A percentile compares a stretch with the other conserved stretches of the same genome.
phyloP scores from a whole-genome alignment of 176 grass and related monocot species.

The Avena insularis region DNA sequence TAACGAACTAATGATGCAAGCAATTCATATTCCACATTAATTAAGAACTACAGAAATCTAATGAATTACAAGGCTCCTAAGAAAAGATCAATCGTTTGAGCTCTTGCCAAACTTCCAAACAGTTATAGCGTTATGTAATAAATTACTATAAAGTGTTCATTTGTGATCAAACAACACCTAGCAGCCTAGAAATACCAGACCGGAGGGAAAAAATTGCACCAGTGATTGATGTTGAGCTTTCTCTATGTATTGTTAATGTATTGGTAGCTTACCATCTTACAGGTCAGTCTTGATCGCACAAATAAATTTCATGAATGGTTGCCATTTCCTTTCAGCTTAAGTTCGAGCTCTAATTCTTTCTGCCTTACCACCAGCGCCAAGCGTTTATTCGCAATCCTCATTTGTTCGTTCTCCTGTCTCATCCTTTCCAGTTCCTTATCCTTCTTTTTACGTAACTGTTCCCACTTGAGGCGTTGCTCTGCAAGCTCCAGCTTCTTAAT shows the following conservation, averaged over 20 bases:
- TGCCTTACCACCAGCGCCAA: conserved; percentile 55
- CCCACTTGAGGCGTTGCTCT: conserved; percentile 64
- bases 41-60: conserved; percentile 21
- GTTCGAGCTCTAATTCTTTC: conserved; percentile 68
- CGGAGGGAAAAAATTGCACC: not conserved
- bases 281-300: conserved; percentile 40
- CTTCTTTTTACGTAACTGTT: conserved; percentile 59
- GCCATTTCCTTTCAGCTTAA: conserved; percentile 49
- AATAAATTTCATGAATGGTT: conserved; percentile 40
- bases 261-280: conserved; percentile 48
- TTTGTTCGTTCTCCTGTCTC: conserved; percentile 64
- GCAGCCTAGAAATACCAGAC: conserved; percentile 10
- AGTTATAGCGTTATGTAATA: not conserved
- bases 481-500: conserved; percentile 57
- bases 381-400: conserved; percentile 61
- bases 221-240: conserved; percentile 14
- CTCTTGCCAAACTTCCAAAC: conserved; percentile 15
- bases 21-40: conserved; percentile 4
- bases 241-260: not conserved
- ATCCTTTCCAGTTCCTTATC: conserved; percentile 70
- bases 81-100: not conserved
- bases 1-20: not conserved
- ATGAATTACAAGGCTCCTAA: conserved; percentile 19
- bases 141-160: conserved; percentile 10
- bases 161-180: not conserved